Evolutionary conservation across 1,139 yeast species (phyloP).

Genomic region (Ogataea hybrid): DNA sequence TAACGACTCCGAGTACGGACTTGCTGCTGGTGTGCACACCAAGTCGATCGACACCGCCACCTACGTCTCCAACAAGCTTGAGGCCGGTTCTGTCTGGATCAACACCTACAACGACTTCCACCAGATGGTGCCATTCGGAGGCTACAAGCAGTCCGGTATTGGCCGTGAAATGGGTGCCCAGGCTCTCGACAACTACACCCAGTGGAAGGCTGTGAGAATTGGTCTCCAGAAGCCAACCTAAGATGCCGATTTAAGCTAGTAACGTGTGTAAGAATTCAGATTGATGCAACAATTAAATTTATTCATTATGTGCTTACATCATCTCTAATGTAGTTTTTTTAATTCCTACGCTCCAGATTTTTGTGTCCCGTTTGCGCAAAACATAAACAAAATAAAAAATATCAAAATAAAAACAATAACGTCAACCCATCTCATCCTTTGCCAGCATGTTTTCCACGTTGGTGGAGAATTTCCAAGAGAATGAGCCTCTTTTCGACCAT

Average conservation of each 20-base stretch:
- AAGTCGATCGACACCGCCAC: conserved; percentile 55
- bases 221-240: conserved; percentile 27
- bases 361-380: conserved; percentile 1
- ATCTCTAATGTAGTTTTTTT: no score
- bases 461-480: conserved; percentile 28
- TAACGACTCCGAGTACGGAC: conserved; percentile 74
- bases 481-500: conserved; percentile 34
- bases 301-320: no score
- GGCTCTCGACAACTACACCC: conserved; percentile 81
- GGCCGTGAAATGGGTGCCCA: conserved; percentile 92
- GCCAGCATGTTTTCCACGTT: conserved; percentile 13
- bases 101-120: conserved; percentile 84
- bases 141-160: conserved; percentile 82
- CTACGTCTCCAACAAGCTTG: conserved; percentile 61
- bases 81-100: conserved; percentile 85
- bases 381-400: conserved; percentile 5
- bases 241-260: background rate
- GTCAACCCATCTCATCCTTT: background rate
- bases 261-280: conserved; percentile 1
- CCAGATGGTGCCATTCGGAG: conserved; percentile 76
- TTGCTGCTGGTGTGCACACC: conserved; percentile 86
- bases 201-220: conserved; percentile 73
- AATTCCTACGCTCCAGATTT: no score
- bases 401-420: conserved; percentile 4
- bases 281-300: no score